phyloP scores from a whole-genome alignment of 768 basidiomycete genomes.

The Boletus patriciae region DNA sequence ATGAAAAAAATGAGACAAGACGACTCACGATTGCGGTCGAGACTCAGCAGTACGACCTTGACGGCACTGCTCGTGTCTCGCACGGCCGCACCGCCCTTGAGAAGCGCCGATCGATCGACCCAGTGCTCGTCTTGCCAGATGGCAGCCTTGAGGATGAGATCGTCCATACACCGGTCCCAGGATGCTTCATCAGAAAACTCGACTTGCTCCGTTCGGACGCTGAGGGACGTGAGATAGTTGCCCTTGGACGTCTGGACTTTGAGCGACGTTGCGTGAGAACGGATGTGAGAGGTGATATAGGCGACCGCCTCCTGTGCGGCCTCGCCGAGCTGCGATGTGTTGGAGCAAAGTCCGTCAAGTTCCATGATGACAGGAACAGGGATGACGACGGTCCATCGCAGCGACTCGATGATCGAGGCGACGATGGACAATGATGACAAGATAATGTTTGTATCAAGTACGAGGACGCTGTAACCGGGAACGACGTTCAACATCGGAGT shows the following conservation, averaged over 20 bases:
- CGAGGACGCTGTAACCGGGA: conserved; percentile 85
- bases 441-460: conserved; percentile 94
- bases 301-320: conserved; percentile 71
- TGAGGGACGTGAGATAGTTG: conserved; percentile 85
- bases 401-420: conserved; percentile 71
- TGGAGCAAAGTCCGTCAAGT: conserved; percentile 82
- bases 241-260: conserved; percentile 96
- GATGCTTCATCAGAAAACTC: conserved; percentile 56
- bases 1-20: conserved; percentile 12
- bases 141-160: conserved; percentile 88
- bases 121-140: conserved; percentile 94
- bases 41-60: conserved; percentile 86
- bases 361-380: conserved; percentile 97
- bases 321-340: conserved; percentile 64
- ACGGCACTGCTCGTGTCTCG: conserved; percentile 49
- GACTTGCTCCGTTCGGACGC: conserved; percentile 79
- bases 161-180: conserved; percentile 85
- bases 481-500: conserved; percentile 55
- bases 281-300: conserved; percentile 76
- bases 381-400: conserved; percentile 84
- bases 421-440: conserved; percentile 79
- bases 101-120: conserved; percentile 75
- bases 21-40: conserved; percentile 87
- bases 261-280: conserved; percentile 70
- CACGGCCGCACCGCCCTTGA: conserved; percentile 42